A percentile compares a stretch with the other conserved stretches of the same genome.
phyloP scores from a whole-genome alignment of 345 rosid genomes.

The Garcia nutans region DNA sequence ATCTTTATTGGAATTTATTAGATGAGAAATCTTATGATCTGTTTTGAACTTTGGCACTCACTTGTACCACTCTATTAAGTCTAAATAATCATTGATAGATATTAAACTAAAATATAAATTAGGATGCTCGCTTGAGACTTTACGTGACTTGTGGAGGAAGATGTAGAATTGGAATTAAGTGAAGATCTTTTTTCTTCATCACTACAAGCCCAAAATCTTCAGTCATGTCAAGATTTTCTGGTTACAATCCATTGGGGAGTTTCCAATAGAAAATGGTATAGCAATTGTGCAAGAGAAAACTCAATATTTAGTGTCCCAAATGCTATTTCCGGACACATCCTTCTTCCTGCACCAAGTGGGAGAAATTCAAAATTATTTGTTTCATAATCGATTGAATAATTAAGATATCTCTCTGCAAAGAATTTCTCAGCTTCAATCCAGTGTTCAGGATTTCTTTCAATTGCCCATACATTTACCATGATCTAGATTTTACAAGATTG shows the following conservation, averaged over 20 bases:
- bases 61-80: no score
- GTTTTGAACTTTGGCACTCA: no score
- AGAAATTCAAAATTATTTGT: no score
- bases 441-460: no score
- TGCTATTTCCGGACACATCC: neutral
- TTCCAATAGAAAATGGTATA: neutral
- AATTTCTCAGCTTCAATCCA: no score
- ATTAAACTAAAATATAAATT: no score
- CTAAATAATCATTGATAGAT: neutral
- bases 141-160: neutral
- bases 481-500: no score
- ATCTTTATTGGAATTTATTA: no score
- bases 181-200: neutral
- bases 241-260: neutral
- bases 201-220: neutral
- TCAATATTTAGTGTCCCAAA: slow-evolving; percentile 7
- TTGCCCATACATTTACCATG: no score
- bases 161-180: neutral
- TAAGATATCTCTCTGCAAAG: neutral
- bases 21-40: no score
- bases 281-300: slow-evolving; percentile 3
- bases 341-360: neutral
- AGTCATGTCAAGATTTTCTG: slow-evolving; percentile 12
- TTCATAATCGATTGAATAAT: no score
- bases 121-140: no score